Evolutionary conservation across 805 yeast species (phyloP), one percentile per base, ranked within the genome.

Genomic region (Wickerhamiella spandovensis): DNA sequence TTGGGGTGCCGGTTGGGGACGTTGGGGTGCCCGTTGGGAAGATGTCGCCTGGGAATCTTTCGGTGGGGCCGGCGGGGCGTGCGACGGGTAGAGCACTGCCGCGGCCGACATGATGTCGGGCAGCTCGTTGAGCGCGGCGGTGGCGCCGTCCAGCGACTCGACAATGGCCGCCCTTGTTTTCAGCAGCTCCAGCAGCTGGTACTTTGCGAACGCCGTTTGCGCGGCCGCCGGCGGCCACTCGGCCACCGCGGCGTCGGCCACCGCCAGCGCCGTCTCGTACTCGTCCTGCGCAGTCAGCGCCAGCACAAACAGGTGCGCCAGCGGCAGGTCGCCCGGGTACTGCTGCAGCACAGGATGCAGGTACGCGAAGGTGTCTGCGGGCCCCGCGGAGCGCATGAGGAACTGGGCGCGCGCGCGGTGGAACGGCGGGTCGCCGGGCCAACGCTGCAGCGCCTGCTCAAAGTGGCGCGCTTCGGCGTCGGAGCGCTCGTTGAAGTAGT

Each of bases 101-200:
- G 74, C 81, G 10, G 82, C 61, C 10, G 70, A 73, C 56, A 87
- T 82, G 9, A 85, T 72, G 44, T 77, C 86, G 1, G 84, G 76
- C n/a, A 88, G 61, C 47, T 72, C 69, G 42, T 81, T 85, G 52
- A 85, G 62, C 0, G 87, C 78, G 43, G 75, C 75, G 25, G 72
- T 68, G 0, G 73, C 65, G 6, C 87, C 90, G 51, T 75, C 71
- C 3, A 76, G 67, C 5, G 77, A 72, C 58, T 83, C 88, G 48
- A 78, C 67, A n/a, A 86, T 68, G 1, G 85, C 78, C 37, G 87
- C 67, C 58, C 82, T 85, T 0, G 95, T 82, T 65, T 84, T 71
- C 57, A 84, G 84, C 61, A 87, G 71, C 61, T 85, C 84, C 12
- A 66, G 39, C 15, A 48, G 81, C 61, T 50, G 74, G 79, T 66